These are phyloP conservation scores for Talaromyces liani DNA, from an alignment of 495 filamentous ascomycete genomes.

Conservation along the genomic window DNA sequence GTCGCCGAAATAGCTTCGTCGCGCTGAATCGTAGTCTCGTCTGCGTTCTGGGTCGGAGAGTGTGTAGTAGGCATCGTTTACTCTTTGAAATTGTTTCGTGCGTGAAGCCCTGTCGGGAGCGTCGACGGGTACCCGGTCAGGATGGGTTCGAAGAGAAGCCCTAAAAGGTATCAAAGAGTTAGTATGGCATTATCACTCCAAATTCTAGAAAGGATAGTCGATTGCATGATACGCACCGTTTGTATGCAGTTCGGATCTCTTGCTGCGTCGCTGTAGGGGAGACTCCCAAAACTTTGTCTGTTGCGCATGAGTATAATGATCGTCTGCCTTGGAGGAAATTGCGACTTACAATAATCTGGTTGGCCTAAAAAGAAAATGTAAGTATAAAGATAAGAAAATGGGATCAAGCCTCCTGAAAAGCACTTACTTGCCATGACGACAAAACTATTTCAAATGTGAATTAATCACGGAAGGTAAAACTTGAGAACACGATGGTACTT, in stretches of 20 bases:
- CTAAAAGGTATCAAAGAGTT: conserved; percentile 31
- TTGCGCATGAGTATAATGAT: not conserved
- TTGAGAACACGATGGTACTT: not conserved
- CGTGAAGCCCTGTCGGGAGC: conserved; percentile 76
- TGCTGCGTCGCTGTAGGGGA: conserved; percentile 64
- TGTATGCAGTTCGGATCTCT: conserved; percentile 93
- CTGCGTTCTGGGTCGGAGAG: conserved; percentile 74
- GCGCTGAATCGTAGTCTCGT: conserved; percentile 80
- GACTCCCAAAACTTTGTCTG: conserved; percentile 65
- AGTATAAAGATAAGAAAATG: not conserved
- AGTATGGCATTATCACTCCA: not conserved
- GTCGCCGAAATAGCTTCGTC: conserved; percentile 42
- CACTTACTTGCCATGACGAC: conserved; percentile 3
- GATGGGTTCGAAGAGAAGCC: conserved; percentile 88
- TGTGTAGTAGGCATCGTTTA: conserved; percentile 98
- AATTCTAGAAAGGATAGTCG: not conserved
- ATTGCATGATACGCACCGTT: conserved; percentile 46
- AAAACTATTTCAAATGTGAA: not conserved
- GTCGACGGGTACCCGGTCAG: conserved; percentile 79
- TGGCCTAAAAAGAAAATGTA: conserved; percentile 13
- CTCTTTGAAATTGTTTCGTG: conserved; percentile 86
- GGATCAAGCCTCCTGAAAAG: not conserved
- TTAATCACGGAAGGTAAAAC: not conserved
- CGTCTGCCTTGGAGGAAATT: not conserved
- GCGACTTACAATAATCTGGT: conserved; percentile 25